A percentile compares a stretch with the other conserved stretches of the same genome.
phyloP scores from a whole-genome alignment of 2,329 filamentous ascomycete species.

The Penicillium sp. region DNA sequence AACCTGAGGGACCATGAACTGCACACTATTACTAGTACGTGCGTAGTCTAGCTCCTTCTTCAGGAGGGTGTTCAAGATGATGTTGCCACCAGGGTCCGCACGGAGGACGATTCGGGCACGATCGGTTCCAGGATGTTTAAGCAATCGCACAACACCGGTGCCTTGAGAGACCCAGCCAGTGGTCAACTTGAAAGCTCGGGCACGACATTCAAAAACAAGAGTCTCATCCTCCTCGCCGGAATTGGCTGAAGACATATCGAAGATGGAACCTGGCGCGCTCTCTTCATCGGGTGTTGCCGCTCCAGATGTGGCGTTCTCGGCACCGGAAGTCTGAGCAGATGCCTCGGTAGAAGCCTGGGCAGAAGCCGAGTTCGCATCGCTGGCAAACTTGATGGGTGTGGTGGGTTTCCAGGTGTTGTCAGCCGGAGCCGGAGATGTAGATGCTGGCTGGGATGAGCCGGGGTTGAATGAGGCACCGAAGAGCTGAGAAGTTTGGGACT shows the following conservation, averaged over 20 bases:
- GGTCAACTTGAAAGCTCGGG: conserved; percentile 69
- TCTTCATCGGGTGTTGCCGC: conserved; percentile 33
- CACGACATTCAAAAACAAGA: conserved; percentile 70
- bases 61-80: conserved; percentile 73
- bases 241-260: conserved; percentile 69
- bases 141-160: conserved; percentile 70
- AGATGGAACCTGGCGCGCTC: conserved; percentile 53
- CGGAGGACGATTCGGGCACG: conserved; percentile 71
- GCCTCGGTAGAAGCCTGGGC: conserved; percentile 27
- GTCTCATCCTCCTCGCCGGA: conserved; percentile 75
- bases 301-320: conserved; percentile 40
- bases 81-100: conserved; percentile 73
- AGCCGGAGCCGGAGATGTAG: conserved; percentile 16
- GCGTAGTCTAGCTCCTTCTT: conserved; percentile 67
- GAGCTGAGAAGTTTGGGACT: conserved; percentile 21
- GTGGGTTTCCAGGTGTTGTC: conserved; percentile 56
- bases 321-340: conserved; percentile 34
- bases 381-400: conserved; percentile 54
- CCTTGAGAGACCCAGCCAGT: conserved; percentile 70
- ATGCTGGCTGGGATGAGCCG: background rate
- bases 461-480: background rate
- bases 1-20: conserved; percentile 56
- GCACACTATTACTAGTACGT: conserved; percentile 52
- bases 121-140: conserved; percentile 73
- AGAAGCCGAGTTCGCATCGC: conserved; percentile 27